Base-by-base conservation (phyloP, 805 yeast genomes). In the Debaryomyces castellii region DNA sequence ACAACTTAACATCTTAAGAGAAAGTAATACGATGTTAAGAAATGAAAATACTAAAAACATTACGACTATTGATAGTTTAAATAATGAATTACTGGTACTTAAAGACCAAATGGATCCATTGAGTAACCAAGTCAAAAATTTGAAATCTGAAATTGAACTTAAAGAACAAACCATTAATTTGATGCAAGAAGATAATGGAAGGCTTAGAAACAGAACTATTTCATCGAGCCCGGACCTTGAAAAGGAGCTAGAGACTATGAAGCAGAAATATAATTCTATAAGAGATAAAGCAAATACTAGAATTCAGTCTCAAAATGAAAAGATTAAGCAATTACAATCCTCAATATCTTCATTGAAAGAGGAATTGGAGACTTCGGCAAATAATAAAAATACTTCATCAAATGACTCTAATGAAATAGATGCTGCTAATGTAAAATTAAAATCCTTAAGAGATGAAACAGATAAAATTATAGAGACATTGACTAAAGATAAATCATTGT, bases 11-110 rank as follows among this genome's bases (percentile, higher is more conserved):
- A 67, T 85, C 21, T 62, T 86, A 44, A 72, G 87, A 43, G 92
- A 86, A 60, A 83, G 89, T 53, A 86, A 86, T 54, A 66, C 73
- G 7, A 78, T 87, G 1, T 69, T 86, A 51, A 74, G 91, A 41
- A 69, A 70, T 44, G 88, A 83, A 43, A 65, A 73, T 44, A 49
- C 48, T 14, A 47, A 43, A 11, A 60, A 57, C 34, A 38, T 54
- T 12, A 51, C 55, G 22, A 57, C 50, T 20, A 49, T 69, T 32
- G 46, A 49, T 34, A 61, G 60, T 5, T 67, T 84, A 33, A 80
- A 80, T 54, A 40, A 49, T 2, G 64, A 74, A 49, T 43, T 80
- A 12, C 55, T 58, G 3, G 52, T 47, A 1, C 41, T 71, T 2
- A 53, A 60, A 4, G 54, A 45, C 2, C 66, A 71, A 43, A 34